Percentiles rank a stretch among this genome's conserved stretches.
phyloP scores from a whole-genome alignment of 306 rosid species.

The Cucumis sativus region DNA sequence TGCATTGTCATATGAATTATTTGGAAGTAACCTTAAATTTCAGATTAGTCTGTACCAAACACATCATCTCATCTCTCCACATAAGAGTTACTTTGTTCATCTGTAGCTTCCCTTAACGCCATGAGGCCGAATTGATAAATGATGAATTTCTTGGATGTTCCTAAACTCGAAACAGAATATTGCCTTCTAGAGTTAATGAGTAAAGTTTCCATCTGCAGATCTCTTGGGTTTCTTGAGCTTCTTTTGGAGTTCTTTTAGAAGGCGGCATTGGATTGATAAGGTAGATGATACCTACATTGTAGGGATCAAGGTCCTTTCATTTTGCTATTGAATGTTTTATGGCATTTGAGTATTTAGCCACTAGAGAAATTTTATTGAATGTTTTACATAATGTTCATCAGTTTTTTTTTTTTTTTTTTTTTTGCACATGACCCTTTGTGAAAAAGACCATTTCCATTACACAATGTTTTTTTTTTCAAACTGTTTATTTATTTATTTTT shows the following conservation, averaged over 20 bases:
- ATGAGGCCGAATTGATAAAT: background rate
- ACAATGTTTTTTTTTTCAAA: too few relatives aligned
- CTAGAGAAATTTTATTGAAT: background rate
- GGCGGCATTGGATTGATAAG: background rate
- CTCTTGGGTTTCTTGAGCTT: background rate
- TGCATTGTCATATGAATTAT: background rate
- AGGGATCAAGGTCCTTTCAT: background rate
- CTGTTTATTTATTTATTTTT: too few relatives aligned
- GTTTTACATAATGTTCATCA: background rate
- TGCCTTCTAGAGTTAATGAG: background rate
- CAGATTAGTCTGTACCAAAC: constrained; percentile 19
- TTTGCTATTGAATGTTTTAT: background rate
- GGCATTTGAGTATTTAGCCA: background rate
- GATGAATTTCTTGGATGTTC: background rate
- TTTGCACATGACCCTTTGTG: background rate
- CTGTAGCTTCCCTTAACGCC: constrained; percentile 5
- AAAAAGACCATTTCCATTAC: too few relatives aligned
- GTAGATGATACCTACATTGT: background rate
- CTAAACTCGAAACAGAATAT: background rate
- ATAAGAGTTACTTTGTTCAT: background rate
- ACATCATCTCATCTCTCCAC: background rate
- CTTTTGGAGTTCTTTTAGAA: background rate
- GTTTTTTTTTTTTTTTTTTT: too few relatives aligned
- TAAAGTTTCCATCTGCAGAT: background rate
- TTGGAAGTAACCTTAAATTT: constrained; percentile 1